These are phyloP conservation scores for Amylostereum areolatum DNA, from an alignment of 1,284 basidiomycete species.

Conservation along the genomic window DNA sequence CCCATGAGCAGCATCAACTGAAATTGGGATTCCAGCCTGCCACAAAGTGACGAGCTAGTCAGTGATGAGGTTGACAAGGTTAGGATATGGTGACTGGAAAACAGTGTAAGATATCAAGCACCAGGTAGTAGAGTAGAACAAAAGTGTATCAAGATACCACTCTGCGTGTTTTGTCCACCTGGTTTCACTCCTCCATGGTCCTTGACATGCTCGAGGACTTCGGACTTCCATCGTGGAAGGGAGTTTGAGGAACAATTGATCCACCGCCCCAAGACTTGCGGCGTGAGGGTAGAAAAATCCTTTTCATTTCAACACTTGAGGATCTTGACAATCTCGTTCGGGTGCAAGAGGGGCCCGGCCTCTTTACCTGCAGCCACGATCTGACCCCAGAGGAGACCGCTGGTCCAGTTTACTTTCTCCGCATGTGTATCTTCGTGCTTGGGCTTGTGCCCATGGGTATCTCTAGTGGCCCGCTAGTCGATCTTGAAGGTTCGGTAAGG, in stretches of 20 bases:
- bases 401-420: neutral
- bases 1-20: neutral
- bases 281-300: neutral
- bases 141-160: too few relatives aligned
- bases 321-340: neutral
- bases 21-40: neutral
- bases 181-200: too few relatives aligned
- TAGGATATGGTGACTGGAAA: neutral
- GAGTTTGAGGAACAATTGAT: neutral
- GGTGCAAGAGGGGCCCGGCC: neutral
- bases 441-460: neutral
- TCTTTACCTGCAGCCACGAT: neutral
- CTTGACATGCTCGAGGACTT: neutral
- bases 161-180: too few relatives aligned
- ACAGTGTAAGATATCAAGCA: neutral
- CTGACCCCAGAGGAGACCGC: neutral
- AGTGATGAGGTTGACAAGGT: neutral
- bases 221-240: neutral
- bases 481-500: neutral
- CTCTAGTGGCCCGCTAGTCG: neutral
- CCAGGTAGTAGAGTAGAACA: too few relatives aligned
- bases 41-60: neutral
- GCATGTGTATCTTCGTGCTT: neutral
- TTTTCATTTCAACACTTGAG: neutral
- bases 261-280: neutral